Conservation (phyloP, 345 rosid species). For the Populus pruinosa region DNA sequence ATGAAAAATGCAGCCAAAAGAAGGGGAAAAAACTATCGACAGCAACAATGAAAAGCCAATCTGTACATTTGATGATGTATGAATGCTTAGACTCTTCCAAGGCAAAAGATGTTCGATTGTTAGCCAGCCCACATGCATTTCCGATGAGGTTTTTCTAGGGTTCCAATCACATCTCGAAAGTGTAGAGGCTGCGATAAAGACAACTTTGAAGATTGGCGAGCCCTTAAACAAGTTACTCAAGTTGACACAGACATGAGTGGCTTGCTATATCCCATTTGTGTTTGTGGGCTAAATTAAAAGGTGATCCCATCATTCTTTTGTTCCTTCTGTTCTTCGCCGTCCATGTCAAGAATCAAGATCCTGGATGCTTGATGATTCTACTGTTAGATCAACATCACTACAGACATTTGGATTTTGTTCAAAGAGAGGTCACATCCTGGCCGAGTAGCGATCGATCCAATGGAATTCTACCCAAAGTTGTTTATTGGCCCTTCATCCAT, state of each 20-base stretch:
- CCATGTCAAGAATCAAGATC: background rate
- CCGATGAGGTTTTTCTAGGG: background rate
- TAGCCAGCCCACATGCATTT: background rate
- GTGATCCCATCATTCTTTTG: constrained; percentile 25
- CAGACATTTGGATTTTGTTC: no score
- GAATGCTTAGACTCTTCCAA: background rate
- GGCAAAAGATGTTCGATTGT: background rate
- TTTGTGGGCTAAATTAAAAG: constrained; percentile 12
- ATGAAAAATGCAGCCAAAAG: no score
- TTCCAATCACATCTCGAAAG: background rate
- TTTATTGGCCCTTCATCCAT: background rate
- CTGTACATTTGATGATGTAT: no score
- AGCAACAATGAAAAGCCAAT: no score
- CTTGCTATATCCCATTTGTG: background rate
- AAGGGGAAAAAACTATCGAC: no score
- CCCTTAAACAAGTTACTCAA: no score
- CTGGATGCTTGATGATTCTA: background rate
- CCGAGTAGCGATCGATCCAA: no score
- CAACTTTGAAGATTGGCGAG: background rate
- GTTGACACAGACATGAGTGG: background rate
- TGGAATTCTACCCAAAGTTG: background rate
- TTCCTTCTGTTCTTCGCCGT: constrained; percentile 4
- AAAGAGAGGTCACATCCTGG: no score
- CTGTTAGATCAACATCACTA: background rate
- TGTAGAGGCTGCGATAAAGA: background rate